Evolutionary conservation across 1,284 basidiomycete genomes (phyloP).

Genomic region (Trichosporon sp.): DNA sequence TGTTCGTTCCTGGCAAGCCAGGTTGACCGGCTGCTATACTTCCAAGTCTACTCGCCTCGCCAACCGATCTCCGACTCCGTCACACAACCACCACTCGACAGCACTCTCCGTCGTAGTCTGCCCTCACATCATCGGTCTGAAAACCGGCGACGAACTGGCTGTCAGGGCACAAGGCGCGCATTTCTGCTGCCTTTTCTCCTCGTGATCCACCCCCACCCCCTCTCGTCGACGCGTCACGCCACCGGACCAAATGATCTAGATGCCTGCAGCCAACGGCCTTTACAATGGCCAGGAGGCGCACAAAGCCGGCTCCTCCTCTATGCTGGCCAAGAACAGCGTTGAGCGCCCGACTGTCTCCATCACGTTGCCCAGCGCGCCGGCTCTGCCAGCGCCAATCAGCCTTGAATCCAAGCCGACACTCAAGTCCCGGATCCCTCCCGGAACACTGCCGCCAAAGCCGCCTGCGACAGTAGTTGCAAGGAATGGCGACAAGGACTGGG

Average conservation of each 20-base stretch:
- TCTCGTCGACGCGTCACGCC: slow-evolving; percentile 12
- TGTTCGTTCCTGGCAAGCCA: slow-evolving; percentile 14
- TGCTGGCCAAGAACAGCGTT: neutral
- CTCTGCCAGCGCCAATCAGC: slow-evolving; percentile 3
- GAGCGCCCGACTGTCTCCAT: slow-evolving; percentile 19
- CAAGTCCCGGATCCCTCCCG: neutral
- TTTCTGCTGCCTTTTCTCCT: neutral
- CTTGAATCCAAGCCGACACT: slow-evolving; percentile 7
- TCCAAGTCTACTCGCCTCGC: slow-evolving; percentile 12
- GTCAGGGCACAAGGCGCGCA: neutral
- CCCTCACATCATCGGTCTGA: neutral
- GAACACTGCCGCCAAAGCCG: slow-evolving; percentile 11
- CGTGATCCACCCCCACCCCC: neutral
- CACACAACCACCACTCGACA: neutral
- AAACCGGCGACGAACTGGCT: slow-evolving; percentile 5
- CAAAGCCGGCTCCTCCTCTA: neutral
- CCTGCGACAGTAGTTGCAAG: neutral
- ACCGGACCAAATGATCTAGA: slow-evolving; percentile 17
- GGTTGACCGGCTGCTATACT: neutral
- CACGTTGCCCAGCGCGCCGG: slow-evolving; percentile 3
- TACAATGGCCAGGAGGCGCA: slow-evolving; percentile 15
- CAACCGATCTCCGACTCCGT: neutral
- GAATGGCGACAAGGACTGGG: neutral
- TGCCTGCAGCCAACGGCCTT: slow-evolving; percentile 17
- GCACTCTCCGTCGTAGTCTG: neutral